phyloP scores from a whole-genome alignment of 371 early-diverging fungal species.

The Cokeromyces recurvatus region DNA sequence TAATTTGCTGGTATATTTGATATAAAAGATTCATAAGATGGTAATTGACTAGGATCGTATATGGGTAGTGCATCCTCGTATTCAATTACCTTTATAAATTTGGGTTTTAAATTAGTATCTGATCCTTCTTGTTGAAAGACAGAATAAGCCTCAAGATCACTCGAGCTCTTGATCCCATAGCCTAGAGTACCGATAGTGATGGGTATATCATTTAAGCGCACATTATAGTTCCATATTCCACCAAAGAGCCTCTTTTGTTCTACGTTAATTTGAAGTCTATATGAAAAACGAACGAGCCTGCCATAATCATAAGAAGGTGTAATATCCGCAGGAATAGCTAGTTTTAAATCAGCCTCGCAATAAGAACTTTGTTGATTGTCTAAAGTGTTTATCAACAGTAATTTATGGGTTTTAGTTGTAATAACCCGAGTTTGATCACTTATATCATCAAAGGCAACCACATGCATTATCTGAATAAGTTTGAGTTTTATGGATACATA shows the following conservation, averaged over 20 bases:
- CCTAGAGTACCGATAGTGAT: conserved; percentile 34
- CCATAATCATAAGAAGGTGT: conserved; percentile 15
- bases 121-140: neutral
- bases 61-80: conserved; percentile 32
- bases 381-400: neutral
- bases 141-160: conserved; percentile 24
- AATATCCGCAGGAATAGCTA: conserved; percentile 9
- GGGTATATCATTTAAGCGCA: conserved; percentile 6
- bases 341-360: conserved; percentile 9
- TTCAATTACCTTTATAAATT: conserved; percentile 25
- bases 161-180: conserved; percentile 26
- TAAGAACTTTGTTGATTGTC: neutral
- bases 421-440: neutral
- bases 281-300: conserved; percentile 5
- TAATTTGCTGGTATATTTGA: too few species aligned
- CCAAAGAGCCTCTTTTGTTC: conserved; percentile 18
- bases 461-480: conserved; percentile 1
- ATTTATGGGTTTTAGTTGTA: neutral
- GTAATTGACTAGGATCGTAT: conserved; percentile 45
- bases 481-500: conserved; percentile 13
- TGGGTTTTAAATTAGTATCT: conserved; percentile 17
- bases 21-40: conserved; percentile 53
- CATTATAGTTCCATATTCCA: conserved; percentile 13
- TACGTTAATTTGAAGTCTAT: conserved; percentile 6
- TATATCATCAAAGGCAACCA: conserved; percentile 2